Base-by-base conservation (phyloP, 1,284 basidiomycete genomes). In the Paramarasmius palmivorus region DNA sequence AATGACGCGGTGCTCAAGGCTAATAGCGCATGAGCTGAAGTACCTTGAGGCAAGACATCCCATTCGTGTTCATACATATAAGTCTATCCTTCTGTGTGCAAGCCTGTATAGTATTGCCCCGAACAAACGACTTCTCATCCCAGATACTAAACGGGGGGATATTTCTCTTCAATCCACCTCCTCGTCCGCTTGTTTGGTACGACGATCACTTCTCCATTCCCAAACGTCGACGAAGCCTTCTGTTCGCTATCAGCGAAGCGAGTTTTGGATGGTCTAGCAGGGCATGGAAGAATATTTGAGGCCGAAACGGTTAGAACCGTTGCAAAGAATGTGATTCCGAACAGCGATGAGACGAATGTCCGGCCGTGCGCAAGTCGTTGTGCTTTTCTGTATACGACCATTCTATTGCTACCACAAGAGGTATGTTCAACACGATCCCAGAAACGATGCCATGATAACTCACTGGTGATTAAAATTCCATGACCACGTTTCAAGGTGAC, bases 141-240 rank as follows among this genome's bases (percentile, higher is more conserved):
- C 29, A 6, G 29, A 12, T 20, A 26, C 48, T 42, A 56, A 38
- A 48, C 58, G 52, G 58, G 59, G 26, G 79, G 82, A 45, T 72
- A 65, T 63, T 74, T 86, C 69, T 92, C 89, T 69, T 90, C 85
- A 65, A 92, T 92, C 89, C 89, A 92, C 59, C 86, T 77, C 63
- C 82, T 77, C n/a, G 86, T 83, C 52, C 80, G 74, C 23, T 55
- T 46, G 23, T n/a, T 64, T 34, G 62, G 65, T 46, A 61, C 57
- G 20, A 59, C 56, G 29, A 59, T 54, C 52, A 60, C 40, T 58
- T 61, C 54, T 63, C 66, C 63, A 50, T 54, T 36, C 29, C 39
- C 50, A 14, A 45, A 42, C 32, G 25, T 22, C 23, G 14, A 23
- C 2, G 23, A 51, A 37, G 40, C 61, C 46, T 70, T 69, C 35